phyloP scores from a whole-genome alignment of 2,329 filamentous ascomycete species.

The Arthrobotrys sinensis region DNA sequence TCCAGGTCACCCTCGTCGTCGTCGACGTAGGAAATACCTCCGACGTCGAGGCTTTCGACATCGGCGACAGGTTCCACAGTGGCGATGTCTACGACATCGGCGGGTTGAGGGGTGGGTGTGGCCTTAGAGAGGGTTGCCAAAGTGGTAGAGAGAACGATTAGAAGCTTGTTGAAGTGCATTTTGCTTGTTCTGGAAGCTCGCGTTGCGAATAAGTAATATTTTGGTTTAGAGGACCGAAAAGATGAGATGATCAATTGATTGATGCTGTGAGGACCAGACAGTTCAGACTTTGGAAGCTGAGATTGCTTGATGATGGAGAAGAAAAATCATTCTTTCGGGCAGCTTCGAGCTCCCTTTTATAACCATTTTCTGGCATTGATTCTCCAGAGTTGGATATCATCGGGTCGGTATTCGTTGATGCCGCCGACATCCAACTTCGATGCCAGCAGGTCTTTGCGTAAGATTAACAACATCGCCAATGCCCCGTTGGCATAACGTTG shows the following conservation, averaged over 20 bases:
- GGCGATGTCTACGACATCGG: not conserved
- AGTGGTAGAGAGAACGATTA: constrained; percentile 23
- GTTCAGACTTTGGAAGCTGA: not conserved
- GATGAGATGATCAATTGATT: not conserved
- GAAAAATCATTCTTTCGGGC: not conserved
- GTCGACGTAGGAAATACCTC: constrained; percentile 29
- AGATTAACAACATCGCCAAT: no score
- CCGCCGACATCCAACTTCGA: not conserved
- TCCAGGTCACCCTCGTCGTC: constrained; percentile 38
- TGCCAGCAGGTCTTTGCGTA: no score
- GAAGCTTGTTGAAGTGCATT: constrained; percentile 35
- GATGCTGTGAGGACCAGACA: not conserved
- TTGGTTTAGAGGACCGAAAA: not conserved
- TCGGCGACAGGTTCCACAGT: constrained; percentile 7
- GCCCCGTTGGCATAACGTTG: no score
- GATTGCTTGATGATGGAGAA: constrained; percentile 17
- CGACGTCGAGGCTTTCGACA: not conserved
- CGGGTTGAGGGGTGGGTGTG: constrained; percentile 12
- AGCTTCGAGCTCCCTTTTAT: not conserved
- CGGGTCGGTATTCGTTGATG: not conserved
- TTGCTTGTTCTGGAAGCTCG: not conserved
- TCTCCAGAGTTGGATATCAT: not conserved
- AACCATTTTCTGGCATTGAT: not conserved
- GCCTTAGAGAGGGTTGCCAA: constrained; percentile 16
- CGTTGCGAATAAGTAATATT: no score